Base-by-base conservation (phyloP, 345 rosid genomes). In the Eucalyptus marginata region DNA sequence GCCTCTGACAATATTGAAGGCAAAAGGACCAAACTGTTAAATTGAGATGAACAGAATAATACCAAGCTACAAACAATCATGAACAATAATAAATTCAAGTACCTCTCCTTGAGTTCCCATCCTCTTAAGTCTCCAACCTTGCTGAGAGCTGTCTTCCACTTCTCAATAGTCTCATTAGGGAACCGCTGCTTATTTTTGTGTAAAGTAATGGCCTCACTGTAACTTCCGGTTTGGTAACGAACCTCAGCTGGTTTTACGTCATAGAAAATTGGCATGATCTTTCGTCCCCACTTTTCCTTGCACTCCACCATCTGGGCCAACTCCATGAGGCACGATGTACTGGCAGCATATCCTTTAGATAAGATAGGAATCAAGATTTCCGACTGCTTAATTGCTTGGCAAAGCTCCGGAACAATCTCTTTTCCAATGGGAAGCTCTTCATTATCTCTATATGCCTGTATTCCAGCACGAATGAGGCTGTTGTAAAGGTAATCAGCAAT, bases 31-130 rank as follows among this genome's bases (percentile, higher is more conserved):
- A 2, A 56, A 56, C 13, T 8, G 1, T 56, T 56, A 56, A 22
- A 56, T 4, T 0, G 0, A 56, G 29, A 56, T 24, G 3, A 56
- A 0, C 0, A 22, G 1, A 40, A 56, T 4, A 56, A 56, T 0
- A 56, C 12, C 4, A 56, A 22, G 59, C 0, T 56, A 22, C 27
- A 8, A 56, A 9, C 59, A 54, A 56, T 4, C 3, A 0, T 56
- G 59, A 0, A 56, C 0, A 56, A 56, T 8, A 56, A 1, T 56
- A 9, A 22, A 20, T 62, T 62, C 8, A 0, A 62, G 1, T 62
- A 29, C 33, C 68, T 62, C 8, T 1, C 3, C 0, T 51, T 18
- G 7, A 87, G 33, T 87, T 87, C 79, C 36, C 76, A 66, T 22
- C 88, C 88, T 0, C 1, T 87, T 43, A 87, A 18, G 0, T 0